These are phyloP conservation scores for Starmerella stellata DNA, from an alignment of 805 yeast genomes.

Conservation along the genomic window DNA sequence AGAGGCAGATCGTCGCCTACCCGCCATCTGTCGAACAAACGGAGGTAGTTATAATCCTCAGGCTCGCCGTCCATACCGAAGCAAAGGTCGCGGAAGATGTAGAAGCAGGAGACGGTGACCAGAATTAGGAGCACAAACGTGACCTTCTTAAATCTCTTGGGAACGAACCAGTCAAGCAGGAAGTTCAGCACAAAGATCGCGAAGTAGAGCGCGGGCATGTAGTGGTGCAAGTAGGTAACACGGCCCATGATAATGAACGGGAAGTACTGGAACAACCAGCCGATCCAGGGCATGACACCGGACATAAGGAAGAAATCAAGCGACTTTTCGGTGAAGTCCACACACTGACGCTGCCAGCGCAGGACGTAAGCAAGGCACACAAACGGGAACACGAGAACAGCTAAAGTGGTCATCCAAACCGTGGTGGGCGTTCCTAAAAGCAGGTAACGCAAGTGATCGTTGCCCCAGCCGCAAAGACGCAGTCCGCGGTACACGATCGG, in stretches of 20 bases:
- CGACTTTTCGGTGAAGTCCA: constrained; percentile 28
- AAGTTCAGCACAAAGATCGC: constrained; percentile 65
- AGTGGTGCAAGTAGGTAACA: constrained; percentile 92
- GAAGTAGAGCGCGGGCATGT: constrained; percentile 85
- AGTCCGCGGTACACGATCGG: constrained; percentile 50
- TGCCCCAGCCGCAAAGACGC: constrained; percentile 61
- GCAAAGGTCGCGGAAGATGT: constrained; percentile 46
- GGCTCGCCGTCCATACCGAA: constrained; percentile 61
- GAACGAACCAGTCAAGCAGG: constrained; percentile 33
- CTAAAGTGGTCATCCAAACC: constrained; percentile 37
- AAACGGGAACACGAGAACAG: constrained; percentile 28
- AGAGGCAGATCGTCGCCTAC: constrained; percentile 5
- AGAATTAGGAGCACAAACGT: constrained; percentile 33
- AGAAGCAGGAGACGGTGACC: constrained; percentile 38
- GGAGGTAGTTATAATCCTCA: constrained; percentile 32
- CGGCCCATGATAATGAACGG: constrained; percentile 91
- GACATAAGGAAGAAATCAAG: constrained; percentile 35
- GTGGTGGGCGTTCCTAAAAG: constrained; percentile 47
- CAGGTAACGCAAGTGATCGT: constrained; percentile 38
- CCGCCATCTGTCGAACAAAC: constrained; percentile 27
- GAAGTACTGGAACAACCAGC: constrained; percentile 75
- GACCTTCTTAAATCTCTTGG: constrained; percentile 17
- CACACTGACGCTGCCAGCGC: constrained; percentile 45
- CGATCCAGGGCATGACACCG: constrained; percentile 70
- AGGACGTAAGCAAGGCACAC: constrained; percentile 25